These are phyloP conservation scores for Suillus cothurnatus DNA, from an alignment of 768 basidiomycete genomes.

Conservation along the genomic window DNA sequence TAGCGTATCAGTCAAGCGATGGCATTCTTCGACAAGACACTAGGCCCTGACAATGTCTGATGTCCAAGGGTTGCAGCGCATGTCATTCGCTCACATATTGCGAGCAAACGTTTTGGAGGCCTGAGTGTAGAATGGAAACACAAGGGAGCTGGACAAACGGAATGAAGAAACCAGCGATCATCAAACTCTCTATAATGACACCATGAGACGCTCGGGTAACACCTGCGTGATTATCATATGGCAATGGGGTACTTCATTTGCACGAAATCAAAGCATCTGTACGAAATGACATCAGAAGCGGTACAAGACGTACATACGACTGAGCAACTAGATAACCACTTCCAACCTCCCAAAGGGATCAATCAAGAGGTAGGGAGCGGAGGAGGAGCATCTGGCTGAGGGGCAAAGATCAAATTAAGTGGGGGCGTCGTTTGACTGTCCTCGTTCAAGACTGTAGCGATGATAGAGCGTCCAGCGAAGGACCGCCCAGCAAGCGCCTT, in stretches of 20 bases:
- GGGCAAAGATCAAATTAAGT: conserved; percentile 79
- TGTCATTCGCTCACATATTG: background rate
- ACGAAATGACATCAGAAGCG: background rate
- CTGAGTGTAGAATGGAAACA: background rate
- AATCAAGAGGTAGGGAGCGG: conserved; percentile 55
- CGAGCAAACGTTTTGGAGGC: background rate
- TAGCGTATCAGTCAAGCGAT: background rate
- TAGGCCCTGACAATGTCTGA: background rate
- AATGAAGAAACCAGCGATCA: conserved; percentile 12
- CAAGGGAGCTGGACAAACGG: background rate
- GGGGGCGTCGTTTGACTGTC: conserved; percentile 87
- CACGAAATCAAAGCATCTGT: conserved; percentile 4
- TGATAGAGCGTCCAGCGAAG: conserved; percentile 85
- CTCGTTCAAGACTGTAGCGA: conserved; percentile 80
- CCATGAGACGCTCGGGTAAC: background rate
- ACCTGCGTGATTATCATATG: background rate
- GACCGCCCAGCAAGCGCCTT: conserved; percentile 88
- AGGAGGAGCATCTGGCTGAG: conserved; percentile 80
- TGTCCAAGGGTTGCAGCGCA: background rate
- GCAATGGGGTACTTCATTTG: background rate
- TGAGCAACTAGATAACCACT: conserved; percentile 18
- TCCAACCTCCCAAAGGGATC: conserved; percentile 13
- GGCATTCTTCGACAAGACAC: background rate
- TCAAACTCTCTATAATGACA: background rate
- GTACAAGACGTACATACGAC: conserved; percentile 23